phyloP scores from a whole-genome alignment of 23 red algal species.

The Cyanidiococcus yangmingshanensis region DNA sequence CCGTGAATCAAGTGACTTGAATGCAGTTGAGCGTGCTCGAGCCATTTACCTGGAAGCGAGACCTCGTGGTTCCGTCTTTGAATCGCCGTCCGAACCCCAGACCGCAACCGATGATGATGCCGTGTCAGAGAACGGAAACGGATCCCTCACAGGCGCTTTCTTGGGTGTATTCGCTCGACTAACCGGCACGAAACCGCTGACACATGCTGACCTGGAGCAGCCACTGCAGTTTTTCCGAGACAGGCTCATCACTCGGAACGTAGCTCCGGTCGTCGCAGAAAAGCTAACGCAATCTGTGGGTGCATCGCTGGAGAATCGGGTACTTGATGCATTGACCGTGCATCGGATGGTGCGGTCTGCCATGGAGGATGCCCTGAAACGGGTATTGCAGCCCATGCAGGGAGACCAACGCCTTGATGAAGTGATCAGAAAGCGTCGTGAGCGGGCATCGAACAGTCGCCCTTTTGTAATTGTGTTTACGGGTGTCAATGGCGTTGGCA shows the following conservation, averaged over 20 bases:
- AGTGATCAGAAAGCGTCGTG: slow-evolving; percentile 19
- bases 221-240: slow-evolving; percentile 53
- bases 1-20: not conserved
- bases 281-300: slow-evolving; percentile 56
- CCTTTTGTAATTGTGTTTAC: slow-evolving; percentile 87
- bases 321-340: slow-evolving; percentile 37
- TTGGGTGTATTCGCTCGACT: slow-evolving; percentile 50
- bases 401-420: slow-evolving; percentile 47
- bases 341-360: slow-evolving; percentile 48
- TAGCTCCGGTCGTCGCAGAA: slow-evolving; percentile 74
- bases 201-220: slow-evolving; percentile 37
- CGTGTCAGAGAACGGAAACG: slow-evolving; percentile 9
- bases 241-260: slow-evolving; percentile 66
- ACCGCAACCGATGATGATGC: slow-evolving; percentile 13
- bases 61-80: slow-evolving; percentile 5
- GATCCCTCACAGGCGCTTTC: slow-evolving; percentile 25
- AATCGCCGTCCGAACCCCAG: not conserved
- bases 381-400: slow-evolving; percentile 54
- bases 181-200: slow-evolving; percentile 38
- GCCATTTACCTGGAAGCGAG: not conserved
- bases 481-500: slow-evolving; percentile 97
- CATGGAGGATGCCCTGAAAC: slow-evolving; percentile 54
- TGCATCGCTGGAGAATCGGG: slow-evolving; percentile 42
- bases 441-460: slow-evolving; percentile 19
- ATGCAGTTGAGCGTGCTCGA: slow-evolving; percentile 3